phyloP scores from a whole-genome alignment of 345 rosid species.

The Limnanthes douglasii region DNA sequence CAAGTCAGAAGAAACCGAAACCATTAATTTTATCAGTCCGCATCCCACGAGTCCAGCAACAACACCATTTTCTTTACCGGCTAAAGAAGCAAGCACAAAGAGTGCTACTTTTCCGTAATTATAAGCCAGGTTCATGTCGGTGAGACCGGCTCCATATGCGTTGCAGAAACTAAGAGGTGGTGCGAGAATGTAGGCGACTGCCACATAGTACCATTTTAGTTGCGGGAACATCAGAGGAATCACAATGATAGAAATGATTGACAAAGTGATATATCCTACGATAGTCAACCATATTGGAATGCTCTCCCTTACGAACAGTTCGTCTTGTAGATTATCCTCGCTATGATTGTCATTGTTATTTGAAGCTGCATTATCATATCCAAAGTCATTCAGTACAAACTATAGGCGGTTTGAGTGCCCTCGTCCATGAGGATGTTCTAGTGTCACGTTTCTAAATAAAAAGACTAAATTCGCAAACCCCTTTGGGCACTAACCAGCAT shows the following conservation, averaged over 20 bases:
- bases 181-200: constrained; percentile 31
- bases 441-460: no score
- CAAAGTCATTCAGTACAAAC: no score
- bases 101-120: constrained; percentile 39
- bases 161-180: constrained; percentile 33
- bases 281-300: constrained; percentile 40
- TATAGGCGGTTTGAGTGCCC: no score
- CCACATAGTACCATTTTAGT: constrained; percentile 34
- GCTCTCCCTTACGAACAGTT: constrained; percentile 30
- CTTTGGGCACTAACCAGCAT: no score
- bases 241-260: constrained; percentile 19
- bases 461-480: no score
- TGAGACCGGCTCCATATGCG: constrained; percentile 43
- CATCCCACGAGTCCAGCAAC: constrained; percentile 39
- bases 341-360: constrained; percentile 7
- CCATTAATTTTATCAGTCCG: constrained; percentile 37
- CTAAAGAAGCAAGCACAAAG: constrained; percentile 34
- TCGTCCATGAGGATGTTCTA: no score
- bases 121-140: constrained; percentile 40
- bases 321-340: constrained; percentile 15
- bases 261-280: constrained; percentile 20
- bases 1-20: constrained; percentile 32
- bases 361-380: constrained; percentile 11
- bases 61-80: constrained; percentile 31
- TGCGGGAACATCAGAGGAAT: constrained; percentile 31